These are phyloP conservation scores for Panaeolus papilionaceus DNA, from an alignment of 768 basidiomycete species.

Conservation along the genomic window DNA sequence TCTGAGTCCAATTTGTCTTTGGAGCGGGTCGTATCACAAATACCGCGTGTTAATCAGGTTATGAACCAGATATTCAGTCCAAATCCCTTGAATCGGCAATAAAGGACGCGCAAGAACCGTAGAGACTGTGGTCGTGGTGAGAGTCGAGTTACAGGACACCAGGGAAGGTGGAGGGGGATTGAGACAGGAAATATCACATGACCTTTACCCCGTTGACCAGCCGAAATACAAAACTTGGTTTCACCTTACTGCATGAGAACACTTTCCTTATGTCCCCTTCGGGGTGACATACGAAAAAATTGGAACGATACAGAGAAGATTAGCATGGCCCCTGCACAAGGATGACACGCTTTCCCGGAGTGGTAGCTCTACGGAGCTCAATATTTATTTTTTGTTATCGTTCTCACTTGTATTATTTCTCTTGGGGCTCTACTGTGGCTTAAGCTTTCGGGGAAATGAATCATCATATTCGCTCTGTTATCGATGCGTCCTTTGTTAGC, in stretches of 20 bases:
- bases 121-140: background rate
- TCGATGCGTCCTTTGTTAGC: too few species aligned
- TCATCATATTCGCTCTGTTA: too few species aligned
- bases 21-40: background rate
- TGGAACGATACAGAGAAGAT: slow-evolving; percentile 99
- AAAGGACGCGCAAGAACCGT: background rate
- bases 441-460: too few species aligned
- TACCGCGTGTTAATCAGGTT: background rate
- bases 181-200: slow-evolving; percentile 8
- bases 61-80: background rate
- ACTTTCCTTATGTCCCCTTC: slow-evolving; percentile 62
- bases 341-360: slow-evolving; percentile 99
- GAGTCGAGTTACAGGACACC: background rate
- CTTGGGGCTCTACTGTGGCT: too few species aligned
- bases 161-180: background rate
- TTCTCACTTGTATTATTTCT: background rate
- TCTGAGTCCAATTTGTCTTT: background rate
- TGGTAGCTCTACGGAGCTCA: slow-evolving; percentile 72
- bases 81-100: background rate
- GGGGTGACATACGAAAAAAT: slow-evolving; percentile 94
- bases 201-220: background rate
- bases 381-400: slow-evolving; percentile 65
- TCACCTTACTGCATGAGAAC: background rate
- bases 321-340: slow-evolving; percentile 99
- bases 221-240: background rate